phyloP scores from a whole-genome alignment of 345 rosid species.

The Citrus australasica region DNA sequence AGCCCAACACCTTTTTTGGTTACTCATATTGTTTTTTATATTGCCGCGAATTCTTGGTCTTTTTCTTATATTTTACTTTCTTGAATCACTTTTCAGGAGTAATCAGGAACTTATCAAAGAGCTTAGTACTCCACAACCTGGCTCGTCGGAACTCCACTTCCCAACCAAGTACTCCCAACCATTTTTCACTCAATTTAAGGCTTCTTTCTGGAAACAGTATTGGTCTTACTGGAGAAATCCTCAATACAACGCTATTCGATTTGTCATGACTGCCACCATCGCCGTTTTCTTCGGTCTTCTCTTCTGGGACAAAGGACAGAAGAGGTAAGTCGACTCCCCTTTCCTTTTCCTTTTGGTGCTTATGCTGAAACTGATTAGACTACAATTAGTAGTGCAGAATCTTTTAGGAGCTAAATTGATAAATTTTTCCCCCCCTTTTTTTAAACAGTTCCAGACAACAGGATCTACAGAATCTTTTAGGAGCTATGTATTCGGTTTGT shows the following conservation, averaged over 20 bases:
- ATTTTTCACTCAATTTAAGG: slow-evolving; percentile 50
- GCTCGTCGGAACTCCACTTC: slow-evolving; percentile 63
- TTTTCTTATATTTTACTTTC: neutral
- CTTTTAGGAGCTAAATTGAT: neutral
- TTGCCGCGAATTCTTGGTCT: neutral
- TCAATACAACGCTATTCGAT: slow-evolving; percentile 70
- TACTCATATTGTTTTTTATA: neutral
- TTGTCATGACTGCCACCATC: slow-evolving; percentile 50
- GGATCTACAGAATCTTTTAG: slow-evolving; percentile 41
- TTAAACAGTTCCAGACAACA: slow-evolving; percentile 27
- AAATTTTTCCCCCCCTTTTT: neutral
- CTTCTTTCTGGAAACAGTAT: slow-evolving; percentile 80
- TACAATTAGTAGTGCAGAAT: neutral
- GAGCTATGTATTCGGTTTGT: slow-evolving; percentile 44
- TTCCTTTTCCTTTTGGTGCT: neutral
- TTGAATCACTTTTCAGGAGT: slow-evolving; percentile 40
- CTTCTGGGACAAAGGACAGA: slow-evolving; percentile 68
- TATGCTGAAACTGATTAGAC: neutral
- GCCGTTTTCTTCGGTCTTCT: slow-evolving; percentile 64
- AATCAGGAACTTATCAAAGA: slow-evolving; percentile 61
- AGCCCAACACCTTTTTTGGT: neutral
- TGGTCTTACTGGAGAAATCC: slow-evolving; percentile 84
- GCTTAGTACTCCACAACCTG: slow-evolving; percentile 53
- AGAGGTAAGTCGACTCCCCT: slow-evolving; percentile 30
- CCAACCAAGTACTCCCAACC: slow-evolving; percentile 61